Conservation (phyloP, 1,284 basidiomycete species). For the Austropuccinia psidii region DNA sequence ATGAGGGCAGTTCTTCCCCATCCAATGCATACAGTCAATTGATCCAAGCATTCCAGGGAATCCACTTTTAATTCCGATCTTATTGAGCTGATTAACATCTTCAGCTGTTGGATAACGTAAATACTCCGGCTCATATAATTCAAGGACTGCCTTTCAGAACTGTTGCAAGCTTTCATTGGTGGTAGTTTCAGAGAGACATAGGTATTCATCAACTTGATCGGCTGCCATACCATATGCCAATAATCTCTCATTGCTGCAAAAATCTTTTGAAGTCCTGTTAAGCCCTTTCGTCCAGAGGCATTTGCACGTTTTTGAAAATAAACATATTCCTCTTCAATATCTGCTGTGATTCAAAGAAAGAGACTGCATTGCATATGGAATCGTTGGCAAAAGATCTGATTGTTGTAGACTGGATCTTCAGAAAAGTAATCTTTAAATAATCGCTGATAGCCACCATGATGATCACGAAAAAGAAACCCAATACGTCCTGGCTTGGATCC, state of each 20-base stretch:
- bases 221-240: neutral
- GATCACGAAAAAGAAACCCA: neutral
- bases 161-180: neutral
- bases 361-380: neutral
- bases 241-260: neutral
- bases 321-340: neutral
- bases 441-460: neutral
- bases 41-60: neutral
- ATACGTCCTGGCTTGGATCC: neutral
- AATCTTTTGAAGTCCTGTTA: constrained; percentile 13
- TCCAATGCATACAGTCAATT: constrained; percentile 4
- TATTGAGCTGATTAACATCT: neutral
- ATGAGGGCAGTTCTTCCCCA: constrained; percentile 6
- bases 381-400: neutral
- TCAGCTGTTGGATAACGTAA: neutral
- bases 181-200: neutral
- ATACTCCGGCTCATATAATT: constrained; percentile 11
- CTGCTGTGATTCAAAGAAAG: neutral
- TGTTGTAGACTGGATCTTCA: neutral
- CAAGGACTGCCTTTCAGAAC: neutral
- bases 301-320: neutral
- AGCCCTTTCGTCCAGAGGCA: neutral
- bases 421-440: neutral
- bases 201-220: constrained; percentile 8
- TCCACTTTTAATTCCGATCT: neutral